Conservation (phyloP, 176 grass and related monocot species). For the Paspalum notatum region DNA sequence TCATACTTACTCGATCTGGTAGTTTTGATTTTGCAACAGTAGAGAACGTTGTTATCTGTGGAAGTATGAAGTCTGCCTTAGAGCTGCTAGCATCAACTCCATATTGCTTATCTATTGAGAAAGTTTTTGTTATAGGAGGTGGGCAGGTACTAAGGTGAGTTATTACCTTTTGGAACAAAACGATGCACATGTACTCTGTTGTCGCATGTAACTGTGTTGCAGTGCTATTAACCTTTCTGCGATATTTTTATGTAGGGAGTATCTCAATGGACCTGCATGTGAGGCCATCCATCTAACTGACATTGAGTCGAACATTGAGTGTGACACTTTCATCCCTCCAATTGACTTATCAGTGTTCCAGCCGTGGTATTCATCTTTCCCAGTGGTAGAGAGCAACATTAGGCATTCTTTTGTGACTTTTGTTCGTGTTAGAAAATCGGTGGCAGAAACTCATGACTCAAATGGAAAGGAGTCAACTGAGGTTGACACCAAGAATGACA, state of each 20-base stretch:
- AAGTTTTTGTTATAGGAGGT: conserved; percentile 81
- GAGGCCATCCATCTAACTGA: conserved; percentile 80
- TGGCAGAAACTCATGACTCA: conserved; percentile 39
- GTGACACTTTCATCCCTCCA: conserved; percentile 73
- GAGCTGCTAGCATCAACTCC: conserved; percentile 67
- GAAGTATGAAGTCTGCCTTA: conserved; percentile 72
- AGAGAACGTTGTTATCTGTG: conserved; percentile 76
- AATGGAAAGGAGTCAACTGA: conserved; percentile 37
- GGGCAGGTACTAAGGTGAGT: conserved; percentile 73
- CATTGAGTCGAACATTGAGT: conserved; percentile 59
- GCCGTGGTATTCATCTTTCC: conserved; percentile 85
- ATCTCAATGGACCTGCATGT: conserved; percentile 72
- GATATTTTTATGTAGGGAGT: conserved; percentile 57
- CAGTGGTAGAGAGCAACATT: conserved; percentile 66
- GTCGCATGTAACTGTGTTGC: background rate
- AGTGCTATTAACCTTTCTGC: conserved; percentile 25
- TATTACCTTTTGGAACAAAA: conserved; percentile 23
- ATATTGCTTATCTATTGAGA: conserved; percentile 83
- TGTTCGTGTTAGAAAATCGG: conserved; percentile 59
- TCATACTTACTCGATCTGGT: conserved; percentile 76
- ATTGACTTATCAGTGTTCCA: conserved; percentile 68
- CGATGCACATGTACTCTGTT: background rate
- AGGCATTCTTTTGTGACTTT: conserved; percentile 77
- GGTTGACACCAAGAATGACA: conserved; percentile 43
- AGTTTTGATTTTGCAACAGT: conserved; percentile 73